phyloP scores from a whole-genome alignment of 1,139 yeast genomes.

The Torulaspora globosa region DNA sequence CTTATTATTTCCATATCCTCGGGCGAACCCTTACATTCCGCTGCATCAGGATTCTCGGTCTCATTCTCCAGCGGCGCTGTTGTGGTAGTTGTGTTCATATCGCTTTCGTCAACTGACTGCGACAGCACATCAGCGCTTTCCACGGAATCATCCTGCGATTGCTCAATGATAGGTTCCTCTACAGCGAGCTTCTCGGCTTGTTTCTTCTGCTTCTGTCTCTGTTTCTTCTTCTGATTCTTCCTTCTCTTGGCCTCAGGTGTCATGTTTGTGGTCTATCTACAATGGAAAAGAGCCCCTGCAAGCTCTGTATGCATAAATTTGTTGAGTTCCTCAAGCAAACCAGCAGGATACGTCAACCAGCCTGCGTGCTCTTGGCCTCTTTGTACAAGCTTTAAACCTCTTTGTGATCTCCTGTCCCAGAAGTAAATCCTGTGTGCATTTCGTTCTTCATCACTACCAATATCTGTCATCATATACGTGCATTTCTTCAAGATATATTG shows the following conservation, averaged over 20 bases:
- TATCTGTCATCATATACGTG: slow-evolving; percentile 1
- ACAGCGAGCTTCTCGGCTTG: slow-evolving; percentile 14
- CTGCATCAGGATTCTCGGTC: background rate
- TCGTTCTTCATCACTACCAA: background rate
- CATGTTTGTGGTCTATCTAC: slow-evolving; percentile 9
- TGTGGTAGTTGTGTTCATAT: slow-evolving; percentile 1
- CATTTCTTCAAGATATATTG: background rate
- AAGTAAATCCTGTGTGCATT: background rate
- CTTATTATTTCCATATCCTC: background rate
- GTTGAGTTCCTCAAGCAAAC: background rate
- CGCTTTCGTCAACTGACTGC: slow-evolving; percentile 3
- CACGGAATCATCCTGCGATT: background rate
- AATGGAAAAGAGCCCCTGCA: background rate
- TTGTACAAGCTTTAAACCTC: background rate
- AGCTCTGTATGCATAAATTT: background rate
- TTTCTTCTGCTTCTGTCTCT: slow-evolving; percentile 33
- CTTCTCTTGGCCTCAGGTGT: slow-evolving; percentile 30
- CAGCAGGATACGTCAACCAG: background rate
- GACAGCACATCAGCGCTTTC: slow-evolving; percentile 7
- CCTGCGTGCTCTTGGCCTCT: background rate
- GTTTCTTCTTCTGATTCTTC: slow-evolving; percentile 36
- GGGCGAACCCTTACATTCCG: background rate
- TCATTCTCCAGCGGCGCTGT: background rate
- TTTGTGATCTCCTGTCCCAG: background rate
- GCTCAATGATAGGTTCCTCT: slow-evolving; percentile 1